A percentile compares a stretch with the other conserved stretches of the same genome.
phyloP scores from a whole-genome alignment of 352 stramenopile genomes.

The Pythium guiyangense region DNA sequence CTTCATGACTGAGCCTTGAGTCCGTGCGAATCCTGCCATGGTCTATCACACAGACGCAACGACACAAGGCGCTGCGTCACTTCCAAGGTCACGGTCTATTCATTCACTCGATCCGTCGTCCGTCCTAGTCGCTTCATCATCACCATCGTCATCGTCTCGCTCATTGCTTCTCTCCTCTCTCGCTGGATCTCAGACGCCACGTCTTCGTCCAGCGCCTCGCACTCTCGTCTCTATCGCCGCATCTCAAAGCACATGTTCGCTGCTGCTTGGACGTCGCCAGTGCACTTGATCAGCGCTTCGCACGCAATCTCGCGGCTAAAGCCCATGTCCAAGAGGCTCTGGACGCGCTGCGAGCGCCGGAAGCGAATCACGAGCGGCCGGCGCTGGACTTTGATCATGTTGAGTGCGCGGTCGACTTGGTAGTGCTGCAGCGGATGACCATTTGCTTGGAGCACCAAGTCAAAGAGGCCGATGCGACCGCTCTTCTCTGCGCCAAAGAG shows the following conservation, averaged over 20 bases:
- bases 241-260: conserved; percentile 67
- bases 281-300: conserved; percentile 42
- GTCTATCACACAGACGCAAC: no score
- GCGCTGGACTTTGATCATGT: conserved; percentile 82
- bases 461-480: conserved; percentile 66
- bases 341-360: conserved; percentile 53
- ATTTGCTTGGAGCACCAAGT: conserved; percentile 72
- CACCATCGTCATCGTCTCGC: no score
- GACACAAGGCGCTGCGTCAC: no score
- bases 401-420: conserved; percentile 71
- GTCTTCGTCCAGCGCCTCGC: neutral
- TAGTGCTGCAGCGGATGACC: conserved; percentile 81
- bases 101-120: no score
- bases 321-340: conserved; percentile 74
- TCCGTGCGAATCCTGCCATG: no score
- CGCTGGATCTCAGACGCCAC: neutral
- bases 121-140: neutral
- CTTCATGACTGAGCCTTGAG: no score
- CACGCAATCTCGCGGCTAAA: conserved; percentile 47
- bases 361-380: conserved; percentile 78
- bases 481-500: conserved; percentile 77
- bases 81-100: no score
- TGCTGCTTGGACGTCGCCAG: conserved; percentile 57
- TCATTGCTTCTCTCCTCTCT: no score
- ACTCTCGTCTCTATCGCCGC: conserved; percentile 11